Percentiles rank a stretch among this genome's conserved stretches.
Conservation (phyloP, 1,284 basidiomycete genomes). For the Hymenochaete sp. region DNA sequence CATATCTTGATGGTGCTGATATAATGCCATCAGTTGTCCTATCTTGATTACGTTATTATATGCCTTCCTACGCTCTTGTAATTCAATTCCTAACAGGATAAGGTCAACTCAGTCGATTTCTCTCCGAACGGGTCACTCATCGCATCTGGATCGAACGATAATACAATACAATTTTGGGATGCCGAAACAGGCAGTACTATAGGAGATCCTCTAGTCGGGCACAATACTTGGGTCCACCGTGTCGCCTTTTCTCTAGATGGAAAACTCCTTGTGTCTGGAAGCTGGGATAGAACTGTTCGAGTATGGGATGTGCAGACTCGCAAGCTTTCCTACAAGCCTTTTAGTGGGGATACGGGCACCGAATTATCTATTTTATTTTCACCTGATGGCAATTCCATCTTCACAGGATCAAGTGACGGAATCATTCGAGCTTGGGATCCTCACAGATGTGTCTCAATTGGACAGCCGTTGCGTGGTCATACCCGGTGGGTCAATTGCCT, state of each 20-base stretch:
- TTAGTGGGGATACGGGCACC: too few relatives aligned
- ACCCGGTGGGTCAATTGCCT: background rate
- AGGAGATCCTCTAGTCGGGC: background rate
- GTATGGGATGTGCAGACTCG: too few relatives aligned
- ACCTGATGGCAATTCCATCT: conserved; percentile 5
- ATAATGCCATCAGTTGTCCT: too few relatives aligned
- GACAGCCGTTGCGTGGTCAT: background rate
- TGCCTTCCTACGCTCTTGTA: too few relatives aligned
- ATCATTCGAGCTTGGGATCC: conserved; percentile 4
- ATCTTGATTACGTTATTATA: too few relatives aligned
- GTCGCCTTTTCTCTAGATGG: conserved; percentile 6
- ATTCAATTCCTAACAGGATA: too few relatives aligned
- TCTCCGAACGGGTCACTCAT: background rate
- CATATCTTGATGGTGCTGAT: too few relatives aligned
- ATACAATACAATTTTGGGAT: conserved; percentile 4
- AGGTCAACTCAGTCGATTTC: too few relatives aligned
- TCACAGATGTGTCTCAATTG: background rate
- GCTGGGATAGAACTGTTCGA: background rate
- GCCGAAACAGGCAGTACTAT: background rate
- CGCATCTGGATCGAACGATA: background rate
- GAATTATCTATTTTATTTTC: conserved; percentile 11
- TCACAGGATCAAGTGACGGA: background rate
- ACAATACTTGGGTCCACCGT: background rate
- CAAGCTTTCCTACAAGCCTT: too few relatives aligned
- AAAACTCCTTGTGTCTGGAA: conserved; percentile 5